Evolutionary conservation across 768 basidiomycete genomes (phyloP).

Genomic region (Dentipellis sp.): DNA sequence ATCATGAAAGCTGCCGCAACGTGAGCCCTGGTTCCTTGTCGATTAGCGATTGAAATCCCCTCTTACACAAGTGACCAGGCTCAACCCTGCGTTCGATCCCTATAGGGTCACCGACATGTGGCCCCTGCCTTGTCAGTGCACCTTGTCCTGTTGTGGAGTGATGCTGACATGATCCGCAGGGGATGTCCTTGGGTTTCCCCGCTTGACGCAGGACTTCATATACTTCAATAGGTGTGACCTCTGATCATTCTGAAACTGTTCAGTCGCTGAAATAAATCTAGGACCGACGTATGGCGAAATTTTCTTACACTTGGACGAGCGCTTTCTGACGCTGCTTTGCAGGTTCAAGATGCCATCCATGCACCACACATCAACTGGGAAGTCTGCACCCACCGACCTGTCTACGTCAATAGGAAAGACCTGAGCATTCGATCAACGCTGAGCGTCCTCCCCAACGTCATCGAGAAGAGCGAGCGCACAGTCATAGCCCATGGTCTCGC

Average conservation of each 20-base stretch:
- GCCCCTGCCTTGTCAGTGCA: conserved; percentile 32
- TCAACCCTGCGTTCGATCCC: conserved; percentile 49
- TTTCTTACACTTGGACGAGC: neutral
- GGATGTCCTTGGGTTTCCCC: conserved; percentile 25
- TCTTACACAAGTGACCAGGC: conserved; percentile 18
- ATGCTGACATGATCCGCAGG: conserved; percentile 19
- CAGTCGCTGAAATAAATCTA: too few relatives aligned
- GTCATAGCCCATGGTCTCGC: conserved; percentile 27
- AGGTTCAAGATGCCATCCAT: conserved; percentile 29
- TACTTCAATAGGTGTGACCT: conserved; percentile 49
- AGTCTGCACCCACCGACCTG: conserved; percentile 16
- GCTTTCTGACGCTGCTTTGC: too few relatives aligned
- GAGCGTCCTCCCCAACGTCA: conserved; percentile 27
- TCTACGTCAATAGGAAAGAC: conserved; percentile 23
- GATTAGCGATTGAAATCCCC: neutral
- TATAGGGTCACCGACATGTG: conserved; percentile 49
- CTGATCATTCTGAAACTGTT: too few relatives aligned
- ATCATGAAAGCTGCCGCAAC: conserved; percentile 40
- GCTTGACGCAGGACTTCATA: conserved; percentile 41
- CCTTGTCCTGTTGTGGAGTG: too few relatives aligned
- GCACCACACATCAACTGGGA: conserved; percentile 27
- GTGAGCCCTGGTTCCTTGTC: conserved; percentile 20
- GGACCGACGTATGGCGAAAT: neutral
- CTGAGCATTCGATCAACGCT: conserved; percentile 23
- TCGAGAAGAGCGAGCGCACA: conserved; percentile 26